Percentiles rank a stretch among this genome's conserved stretches.
These are phyloP conservation scores for Salvia hispanica DNA, from an alignment of 257 asterid genomes.

Conservation along the genomic window DNA sequence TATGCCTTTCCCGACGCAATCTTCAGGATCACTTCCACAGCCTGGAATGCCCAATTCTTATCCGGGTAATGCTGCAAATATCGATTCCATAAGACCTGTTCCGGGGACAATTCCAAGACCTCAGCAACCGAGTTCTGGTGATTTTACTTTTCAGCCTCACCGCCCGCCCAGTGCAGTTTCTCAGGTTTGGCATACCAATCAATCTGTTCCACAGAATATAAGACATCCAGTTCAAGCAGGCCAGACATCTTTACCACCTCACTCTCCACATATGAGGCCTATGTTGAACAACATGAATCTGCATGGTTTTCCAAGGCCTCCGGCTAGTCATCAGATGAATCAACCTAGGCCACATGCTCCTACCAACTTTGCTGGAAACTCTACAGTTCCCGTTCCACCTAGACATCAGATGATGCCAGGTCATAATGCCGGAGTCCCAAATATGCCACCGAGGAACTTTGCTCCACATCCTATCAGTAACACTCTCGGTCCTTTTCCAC, in stretches of 20 bases:
- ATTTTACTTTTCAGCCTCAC: constrained; percentile 83
- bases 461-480: constrained; percentile 41
- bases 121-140: constrained; percentile 61
- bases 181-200: constrained; percentile 52
- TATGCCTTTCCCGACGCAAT: constrained; percentile 34
- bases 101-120: constrained; percentile 54
- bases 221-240: constrained; percentile 50
- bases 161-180: constrained; percentile 52
- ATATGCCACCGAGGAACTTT: constrained; percentile 63
- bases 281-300: constrained; percentile 44
- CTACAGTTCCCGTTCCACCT: constrained; percentile 42
- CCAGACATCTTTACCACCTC: constrained; percentile 44
- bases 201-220: constrained; percentile 38
- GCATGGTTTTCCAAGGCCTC: constrained; percentile 62
- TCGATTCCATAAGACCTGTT: constrained; percentile 42
- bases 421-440: constrained; percentile 39
- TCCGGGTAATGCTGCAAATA: constrained; percentile 43
- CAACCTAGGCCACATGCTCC: constrained; percentile 51
- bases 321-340: constrained; percentile 41
- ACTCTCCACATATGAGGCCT: constrained; percentile 47
- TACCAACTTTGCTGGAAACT: constrained; percentile 45
- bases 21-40: constrained; percentile 38
- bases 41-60: constrained; percentile 40
- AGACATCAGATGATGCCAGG: constrained; percentile 49
- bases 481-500: constrained; percentile 51